phyloP scores from a whole-genome alignment of 352 stramenopile species.

The Thraustotheca clavata region DNA sequence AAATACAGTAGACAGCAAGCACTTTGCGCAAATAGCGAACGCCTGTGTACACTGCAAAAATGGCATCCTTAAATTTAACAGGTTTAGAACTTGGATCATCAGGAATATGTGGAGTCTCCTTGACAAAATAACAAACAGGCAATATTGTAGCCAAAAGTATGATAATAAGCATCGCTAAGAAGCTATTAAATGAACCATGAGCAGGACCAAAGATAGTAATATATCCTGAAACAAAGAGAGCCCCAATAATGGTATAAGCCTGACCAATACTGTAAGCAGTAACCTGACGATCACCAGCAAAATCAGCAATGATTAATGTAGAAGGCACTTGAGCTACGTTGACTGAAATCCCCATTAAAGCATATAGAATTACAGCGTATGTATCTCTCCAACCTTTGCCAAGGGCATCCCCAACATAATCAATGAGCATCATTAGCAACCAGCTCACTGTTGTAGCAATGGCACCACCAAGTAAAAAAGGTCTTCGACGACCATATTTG shows the following conservation, averaged over 20 bases:
- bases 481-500: conserved; percentile 31
- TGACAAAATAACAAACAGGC: conserved; percentile 27
- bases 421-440: conserved; percentile 42
- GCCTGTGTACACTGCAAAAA: conserved; percentile 37
- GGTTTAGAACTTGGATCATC: neutral
- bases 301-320: conserved; percentile 43
- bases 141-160: conserved; percentile 31
- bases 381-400: no score
- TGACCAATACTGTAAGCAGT: conserved; percentile 37
- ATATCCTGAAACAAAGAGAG: conserved; percentile 38
- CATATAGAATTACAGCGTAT: neutral
- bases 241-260: conserved; percentile 37
- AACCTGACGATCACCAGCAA: conserved; percentile 45
- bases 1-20: conserved; percentile 43
- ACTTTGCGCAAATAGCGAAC: conserved; percentile 33
- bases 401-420: conserved; percentile 32
- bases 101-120: conserved; percentile 25
- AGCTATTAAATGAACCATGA: conserved; percentile 36
- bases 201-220: conserved; percentile 39
- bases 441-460: conserved; percentile 35
- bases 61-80: conserved; percentile 25
- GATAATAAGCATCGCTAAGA: conserved; percentile 42
- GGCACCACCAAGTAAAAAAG: conserved; percentile 31
- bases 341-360: conserved; percentile 40
- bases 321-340: conserved; percentile 40